Evolutionary conservation across 78 protist genomes (phyloP).

Genomic region (Polysphondylium violaceum): DNA sequence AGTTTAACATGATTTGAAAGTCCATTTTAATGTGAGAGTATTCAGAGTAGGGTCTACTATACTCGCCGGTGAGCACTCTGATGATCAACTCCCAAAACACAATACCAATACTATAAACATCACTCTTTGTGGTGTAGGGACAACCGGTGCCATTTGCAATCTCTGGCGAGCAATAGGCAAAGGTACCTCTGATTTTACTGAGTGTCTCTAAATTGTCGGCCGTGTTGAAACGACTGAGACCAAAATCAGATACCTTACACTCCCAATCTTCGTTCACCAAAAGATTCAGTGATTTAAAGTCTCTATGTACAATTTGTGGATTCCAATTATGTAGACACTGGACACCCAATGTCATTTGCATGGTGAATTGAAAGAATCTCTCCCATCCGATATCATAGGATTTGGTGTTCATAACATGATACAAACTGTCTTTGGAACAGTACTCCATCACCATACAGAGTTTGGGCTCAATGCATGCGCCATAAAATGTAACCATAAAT

Average conservation of each 20-base stretch:
- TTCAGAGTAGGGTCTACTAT: conserved; percentile 76
- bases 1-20: conserved; percentile 80
- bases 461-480: conserved; percentile 72
- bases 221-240: conserved; percentile 71
- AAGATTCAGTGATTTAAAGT: conserved; percentile 74
- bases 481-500: conserved; percentile 71
- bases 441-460: conserved; percentile 84
- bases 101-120: conserved; percentile 76
- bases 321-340: conserved; percentile 65
- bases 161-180: conserved; percentile 82
- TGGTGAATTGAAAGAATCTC: conserved; percentile 65
- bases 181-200: conserved; percentile 78
- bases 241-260: conserved; percentile 79
- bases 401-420: conserved; percentile 80
- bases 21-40: conserved; percentile 81
- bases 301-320: conserved; percentile 82
- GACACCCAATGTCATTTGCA: conserved; percentile 66
- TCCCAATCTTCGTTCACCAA: conserved; percentile 82
- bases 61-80: conserved; percentile 60
- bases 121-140: conserved; percentile 63
- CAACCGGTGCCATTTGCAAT: conserved; percentile 64
- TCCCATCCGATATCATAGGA: conserved; percentile 78
- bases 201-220: conserved; percentile 79
- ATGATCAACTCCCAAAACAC: conserved; percentile 78
- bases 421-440: conserved; percentile 55